A percentile compares a stretch with the other conserved stretches of the same genome.
These are phyloP conservation scores for Pochonia chlamydosporia DNA, from an alignment of 2,329 filamentous ascomycete species.

Conservation along the genomic window DNA sequence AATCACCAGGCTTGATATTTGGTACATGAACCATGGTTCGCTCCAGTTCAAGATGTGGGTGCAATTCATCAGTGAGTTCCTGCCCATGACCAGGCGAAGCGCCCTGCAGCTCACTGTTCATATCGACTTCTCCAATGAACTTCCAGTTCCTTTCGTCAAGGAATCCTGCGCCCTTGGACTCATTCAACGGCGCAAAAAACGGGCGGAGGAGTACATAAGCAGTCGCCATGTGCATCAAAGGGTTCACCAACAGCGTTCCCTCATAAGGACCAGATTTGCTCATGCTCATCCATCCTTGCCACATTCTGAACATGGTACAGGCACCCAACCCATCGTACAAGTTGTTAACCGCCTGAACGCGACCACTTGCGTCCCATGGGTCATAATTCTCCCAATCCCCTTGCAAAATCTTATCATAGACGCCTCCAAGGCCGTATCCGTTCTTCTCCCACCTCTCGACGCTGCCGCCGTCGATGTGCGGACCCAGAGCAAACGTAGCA, in stretches of 20 bases:
- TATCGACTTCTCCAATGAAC: conserved; percentile 38
- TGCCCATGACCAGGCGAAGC: conserved; percentile 64
- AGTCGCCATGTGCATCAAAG: conserved; percentile 67
- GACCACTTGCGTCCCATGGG: conserved; percentile 69
- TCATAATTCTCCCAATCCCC: conserved; percentile 80
- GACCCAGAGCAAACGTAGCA: conserved; percentile 62
- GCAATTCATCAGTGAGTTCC: conserved; percentile 61
- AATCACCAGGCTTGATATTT: conserved; percentile 65
- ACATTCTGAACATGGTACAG: conserved; percentile 81
- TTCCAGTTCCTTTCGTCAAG: conserved; percentile 54
- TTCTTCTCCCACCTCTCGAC: conserved; percentile 68
- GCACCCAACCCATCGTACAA: conserved; percentile 76
- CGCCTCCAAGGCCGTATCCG: conserved; percentile 59
- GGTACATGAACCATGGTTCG: conserved; percentile 67
- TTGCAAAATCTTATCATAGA: conserved; percentile 67
- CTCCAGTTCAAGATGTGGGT: conserved; percentile 65
- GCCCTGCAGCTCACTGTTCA: conserved; percentile 62
- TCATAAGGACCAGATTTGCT: conserved; percentile 65
- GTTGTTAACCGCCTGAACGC: conserved; percentile 64
- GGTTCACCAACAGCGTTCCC: conserved; percentile 79
- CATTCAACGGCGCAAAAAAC: conserved; percentile 61
- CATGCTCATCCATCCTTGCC: conserved; percentile 85
- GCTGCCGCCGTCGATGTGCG: conserved; percentile 68
- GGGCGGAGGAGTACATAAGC: conserved; percentile 78
- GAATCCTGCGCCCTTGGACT: conserved; percentile 23